A percentile compares a stretch with the other conserved stretches of the same genome.
These are phyloP conservation scores for Stagonosporopsis chrysanthemi DNA, from an alignment of 2,329 filamentous ascomycete species.

Conservation along the genomic window DNA sequence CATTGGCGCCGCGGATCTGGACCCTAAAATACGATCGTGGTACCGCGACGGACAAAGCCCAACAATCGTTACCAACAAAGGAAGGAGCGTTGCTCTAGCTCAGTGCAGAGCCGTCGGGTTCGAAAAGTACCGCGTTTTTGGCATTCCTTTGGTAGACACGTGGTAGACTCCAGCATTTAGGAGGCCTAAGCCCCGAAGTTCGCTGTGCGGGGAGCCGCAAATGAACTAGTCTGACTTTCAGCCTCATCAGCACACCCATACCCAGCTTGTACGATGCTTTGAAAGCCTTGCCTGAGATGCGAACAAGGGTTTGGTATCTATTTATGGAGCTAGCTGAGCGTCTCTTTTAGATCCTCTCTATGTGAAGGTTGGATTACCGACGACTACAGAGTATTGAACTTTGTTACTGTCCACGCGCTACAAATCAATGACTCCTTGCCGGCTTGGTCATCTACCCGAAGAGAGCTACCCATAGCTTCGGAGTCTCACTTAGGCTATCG, in stretches of 20 bases:
- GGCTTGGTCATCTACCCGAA: neutral
- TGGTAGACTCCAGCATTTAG: neutral
- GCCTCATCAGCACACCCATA: neutral
- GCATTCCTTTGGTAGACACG: no score
- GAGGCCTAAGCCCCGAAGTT: neutral
- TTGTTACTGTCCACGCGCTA: neutral
- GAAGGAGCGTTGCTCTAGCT: neutral
- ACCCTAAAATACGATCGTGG: neutral
- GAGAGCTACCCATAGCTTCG: neutral
- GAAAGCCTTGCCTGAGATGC: neutral
- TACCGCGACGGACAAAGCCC: neutral
- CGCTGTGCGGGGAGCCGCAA: constrained; percentile 14
- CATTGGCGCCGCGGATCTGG: constrained; percentile 7
- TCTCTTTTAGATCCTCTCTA: neutral
- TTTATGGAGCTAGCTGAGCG: neutral
- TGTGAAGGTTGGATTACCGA: neutral
- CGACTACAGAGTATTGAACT: neutral
- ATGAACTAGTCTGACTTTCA: constrained; percentile 2
- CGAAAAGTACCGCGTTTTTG: neutral
- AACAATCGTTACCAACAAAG: neutral
- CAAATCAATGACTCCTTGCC: neutral
- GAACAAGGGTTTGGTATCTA: neutral
- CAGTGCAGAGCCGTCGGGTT: neutral
- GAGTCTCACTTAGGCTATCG: neutral
- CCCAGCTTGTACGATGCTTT: neutral